Conservation (phyloP, 139 green algal genomes). For the Tetradesmus lagerheimii region DNA sequence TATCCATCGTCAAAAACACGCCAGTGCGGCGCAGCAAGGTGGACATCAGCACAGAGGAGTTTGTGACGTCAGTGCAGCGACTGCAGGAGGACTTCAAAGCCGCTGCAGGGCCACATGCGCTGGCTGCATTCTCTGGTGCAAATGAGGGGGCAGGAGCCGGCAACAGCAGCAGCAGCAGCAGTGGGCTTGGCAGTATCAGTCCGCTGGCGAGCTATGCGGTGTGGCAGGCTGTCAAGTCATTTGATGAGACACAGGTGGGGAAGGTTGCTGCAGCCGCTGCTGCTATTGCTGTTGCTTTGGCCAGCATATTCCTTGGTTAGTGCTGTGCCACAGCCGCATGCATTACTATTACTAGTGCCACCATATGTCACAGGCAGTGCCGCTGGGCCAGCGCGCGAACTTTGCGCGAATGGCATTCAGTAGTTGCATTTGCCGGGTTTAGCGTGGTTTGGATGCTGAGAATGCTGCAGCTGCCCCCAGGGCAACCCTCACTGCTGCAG, state of each 20-base stretch:
- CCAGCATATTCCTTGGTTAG: background rate
- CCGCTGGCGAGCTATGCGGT: background rate
- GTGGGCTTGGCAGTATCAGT: background rate
- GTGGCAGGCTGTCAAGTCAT: conserved; percentile 13
- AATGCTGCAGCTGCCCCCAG: too few relatives aligned
- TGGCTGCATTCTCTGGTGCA: background rate
- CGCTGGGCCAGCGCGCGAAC: too few relatives aligned
- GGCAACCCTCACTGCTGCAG: too few relatives aligned
- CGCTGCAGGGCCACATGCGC: background rate
- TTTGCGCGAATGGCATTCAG: too few relatives aligned
- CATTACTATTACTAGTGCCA: too few relatives aligned
- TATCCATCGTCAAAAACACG: conserved; percentile 68
- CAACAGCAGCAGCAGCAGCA: background rate
- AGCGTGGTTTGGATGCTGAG: too few relatives aligned
- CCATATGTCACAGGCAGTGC: too few relatives aligned
- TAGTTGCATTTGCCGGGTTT: too few relatives aligned
- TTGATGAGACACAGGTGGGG: conserved; percentile 37
- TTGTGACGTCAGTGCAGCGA: background rate
- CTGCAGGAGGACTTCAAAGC: conserved; percentile 9
- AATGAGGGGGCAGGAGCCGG: too few relatives aligned
- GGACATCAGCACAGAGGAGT: background rate
- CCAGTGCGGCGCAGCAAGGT: conserved; percentile 8
- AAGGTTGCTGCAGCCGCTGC: background rate
- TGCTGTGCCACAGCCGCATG: too few relatives aligned
- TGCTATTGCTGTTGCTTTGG: background rate